Conservation (phyloP, 495 filamentous ascomycete species). For the Talaromyces adpressus region DNA sequence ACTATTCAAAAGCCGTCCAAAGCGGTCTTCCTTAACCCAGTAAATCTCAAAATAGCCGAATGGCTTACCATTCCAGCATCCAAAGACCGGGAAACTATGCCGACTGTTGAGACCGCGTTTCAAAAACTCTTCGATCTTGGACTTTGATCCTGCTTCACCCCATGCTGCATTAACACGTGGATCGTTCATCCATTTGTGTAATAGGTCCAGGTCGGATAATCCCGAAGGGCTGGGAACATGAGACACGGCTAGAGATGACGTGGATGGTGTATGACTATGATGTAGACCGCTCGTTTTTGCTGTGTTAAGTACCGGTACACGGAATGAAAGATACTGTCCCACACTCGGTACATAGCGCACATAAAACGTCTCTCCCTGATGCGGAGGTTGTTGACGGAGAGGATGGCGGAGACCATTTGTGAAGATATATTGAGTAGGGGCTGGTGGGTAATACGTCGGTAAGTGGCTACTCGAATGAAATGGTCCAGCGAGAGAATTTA, state of each 20-base stretch:
- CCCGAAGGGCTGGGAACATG: conserved; percentile 23
- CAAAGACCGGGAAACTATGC: conserved; percentile 87
- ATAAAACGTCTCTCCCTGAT: conserved; percentile 85
- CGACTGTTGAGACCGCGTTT: conserved; percentile 50
- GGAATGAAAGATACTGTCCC: conserved; percentile 80
- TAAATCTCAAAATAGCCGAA: conserved; percentile 99
- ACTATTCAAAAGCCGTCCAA: conserved; percentile 57
- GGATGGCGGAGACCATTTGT: conserved; percentile 80
- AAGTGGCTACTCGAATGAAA: conserved; percentile 75
- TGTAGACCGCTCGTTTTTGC: conserved; percentile 16
- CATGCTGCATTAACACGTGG: conserved; percentile 78
- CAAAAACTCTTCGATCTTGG: conserved; percentile 64
- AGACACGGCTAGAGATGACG: conserved; percentile 7
- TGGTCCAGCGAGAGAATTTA: conserved; percentile 41
- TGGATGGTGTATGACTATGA: conserved; percentile 22
- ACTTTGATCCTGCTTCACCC: conserved; percentile 59
- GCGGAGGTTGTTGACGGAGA: conserved; percentile 78
- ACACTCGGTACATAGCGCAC: conserved; percentile 77
- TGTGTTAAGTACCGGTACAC: conserved; percentile 52
- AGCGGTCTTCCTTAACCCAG: conserved; percentile 89
- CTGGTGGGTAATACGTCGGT: conserved; percentile 84
- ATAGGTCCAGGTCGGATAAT: conserved; percentile 61
- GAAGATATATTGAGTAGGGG: conserved; percentile 72
- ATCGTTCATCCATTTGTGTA: conserved; percentile 87
- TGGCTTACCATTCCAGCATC: conserved; percentile 88